A percentile compares a stretch with the other conserved stretches of the same genome.
These are phyloP conservation scores for Diutina neorugosa DNA, from an alignment of 1,139 yeast species.

Conservation along the genomic window DNA sequence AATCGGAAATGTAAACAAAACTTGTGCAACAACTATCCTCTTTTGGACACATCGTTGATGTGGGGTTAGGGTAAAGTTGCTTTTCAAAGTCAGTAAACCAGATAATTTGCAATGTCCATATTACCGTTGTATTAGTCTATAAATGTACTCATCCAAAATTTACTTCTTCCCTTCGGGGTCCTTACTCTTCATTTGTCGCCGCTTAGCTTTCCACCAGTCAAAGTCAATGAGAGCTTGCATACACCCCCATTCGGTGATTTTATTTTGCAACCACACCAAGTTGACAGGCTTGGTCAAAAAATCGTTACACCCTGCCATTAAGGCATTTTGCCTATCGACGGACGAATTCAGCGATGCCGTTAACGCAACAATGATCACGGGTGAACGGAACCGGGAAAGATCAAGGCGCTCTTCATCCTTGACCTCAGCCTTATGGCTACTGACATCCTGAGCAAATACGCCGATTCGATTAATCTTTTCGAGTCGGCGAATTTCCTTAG, in stretches of 20 bases:
- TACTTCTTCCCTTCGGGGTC: not conserved
- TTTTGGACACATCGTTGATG: too few species aligned
- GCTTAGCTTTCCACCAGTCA: constrained; percentile 70
- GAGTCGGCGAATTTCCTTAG: constrained; percentile 74
- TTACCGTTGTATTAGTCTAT: not conserved
- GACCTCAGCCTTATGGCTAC: constrained; percentile 15
- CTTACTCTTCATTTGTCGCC: not conserved
- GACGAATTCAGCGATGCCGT: constrained; percentile 80
- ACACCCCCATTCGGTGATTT: constrained; percentile 92
- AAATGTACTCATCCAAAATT: not conserved
- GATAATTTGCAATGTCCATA: too few species aligned
- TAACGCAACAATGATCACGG: constrained; percentile 90
- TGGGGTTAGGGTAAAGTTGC: too few species aligned
- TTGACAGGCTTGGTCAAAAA: constrained; percentile 95
- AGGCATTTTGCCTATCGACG: constrained; percentile 82
- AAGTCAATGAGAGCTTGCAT: constrained; percentile 97
- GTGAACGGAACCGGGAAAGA: constrained; percentile 57
- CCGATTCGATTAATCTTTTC: constrained; percentile 80
- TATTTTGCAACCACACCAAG: constrained; percentile 84
- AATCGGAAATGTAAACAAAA: not conserved
- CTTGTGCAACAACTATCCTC: too few species aligned
- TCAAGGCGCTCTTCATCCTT: constrained; percentile 42
- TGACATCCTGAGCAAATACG: constrained; percentile 46
- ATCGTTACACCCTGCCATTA: constrained; percentile 95
- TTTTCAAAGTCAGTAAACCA: too few species aligned